Base-by-base conservation (phyloP, 176 grass and related monocot species). In the Saccharum spontaneum region DNA sequence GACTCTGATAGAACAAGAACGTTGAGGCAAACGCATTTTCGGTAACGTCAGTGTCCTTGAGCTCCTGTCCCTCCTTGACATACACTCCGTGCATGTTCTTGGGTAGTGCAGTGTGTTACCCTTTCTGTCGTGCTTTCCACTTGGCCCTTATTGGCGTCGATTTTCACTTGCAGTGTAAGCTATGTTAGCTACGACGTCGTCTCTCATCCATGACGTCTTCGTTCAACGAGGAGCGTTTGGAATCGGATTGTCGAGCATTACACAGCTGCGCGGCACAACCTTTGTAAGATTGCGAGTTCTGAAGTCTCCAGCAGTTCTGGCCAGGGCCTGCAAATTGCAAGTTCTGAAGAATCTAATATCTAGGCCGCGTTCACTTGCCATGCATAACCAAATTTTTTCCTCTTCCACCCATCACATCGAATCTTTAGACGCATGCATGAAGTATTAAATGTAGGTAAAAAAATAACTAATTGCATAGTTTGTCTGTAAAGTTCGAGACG, bases 101-200 rank as follows among this genome's bases (percentile, higher is more conserved):
- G 63, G 65, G n/a, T 60, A 40, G 40, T 86, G 36, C 4, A 31
- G 63, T 46, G 30, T 36, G 71, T 48, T 82, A 37, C 48, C 62
- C 79, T 82, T 71, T 78, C 49, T 77, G 26, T 82, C 78, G 69
- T 83, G 80, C 80, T 71, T 71, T 89, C 17, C 62, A 23, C 61
- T 39, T 75, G 60, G 20, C 12, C 26, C 20, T 37, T 79, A 15
- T 63, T 13, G 71, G 73, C 67, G 55, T 79, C 44, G 9, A 64
- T 73, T 83, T 84, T 79, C 67, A 73, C 81, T 88, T 89, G 76
- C 36, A 62, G 3, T 66, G 43, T 55, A 87, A 87, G 73, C 15
- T 63, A 77, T 16, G 86, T 82, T 77, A 60, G 79, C 63, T 40
- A 36, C 16, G 64, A 36, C 83, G 22, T 68, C 50, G 31, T 54